Evolutionary conservation across 768 basidiomycete species (phyloP).

Genomic region (Phylloporus sp.): DNA sequence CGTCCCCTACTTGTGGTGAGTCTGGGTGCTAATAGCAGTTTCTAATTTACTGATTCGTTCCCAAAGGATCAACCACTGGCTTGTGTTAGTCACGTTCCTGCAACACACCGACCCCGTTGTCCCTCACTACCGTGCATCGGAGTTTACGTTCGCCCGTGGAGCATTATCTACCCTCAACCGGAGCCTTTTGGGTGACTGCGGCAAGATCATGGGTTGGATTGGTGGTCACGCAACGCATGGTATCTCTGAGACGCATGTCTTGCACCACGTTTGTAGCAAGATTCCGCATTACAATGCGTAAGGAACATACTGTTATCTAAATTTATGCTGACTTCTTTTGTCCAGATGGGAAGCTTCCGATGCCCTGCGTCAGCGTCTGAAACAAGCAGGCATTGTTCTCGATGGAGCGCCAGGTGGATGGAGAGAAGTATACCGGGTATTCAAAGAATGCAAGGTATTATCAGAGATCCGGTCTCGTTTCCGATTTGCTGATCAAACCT

Average conservation of each 20-base stretch:
- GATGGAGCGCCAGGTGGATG: slow-evolving; percentile 74
- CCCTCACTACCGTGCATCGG: slow-evolving; percentile 85
- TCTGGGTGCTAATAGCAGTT: too few species aligned
- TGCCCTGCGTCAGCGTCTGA: slow-evolving; percentile 73
- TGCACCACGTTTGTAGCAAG: slow-evolving; percentile 90
- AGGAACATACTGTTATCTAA: slow-evolving; percentile 13
- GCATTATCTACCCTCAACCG: slow-evolving; percentile 91
- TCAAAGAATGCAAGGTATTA: slow-evolving; percentile 67
- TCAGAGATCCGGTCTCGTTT: background rate
- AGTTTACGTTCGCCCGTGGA: slow-evolving; percentile 92
- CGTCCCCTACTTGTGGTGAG: slow-evolving; percentile 83
- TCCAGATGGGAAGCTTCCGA: slow-evolving; percentile 83
- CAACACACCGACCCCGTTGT: slow-evolving; percentile 96
- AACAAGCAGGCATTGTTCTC: slow-evolving; percentile 53
- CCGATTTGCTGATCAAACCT: background rate
- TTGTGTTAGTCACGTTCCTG: slow-evolving; percentile 93
- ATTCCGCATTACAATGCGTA: slow-evolving; percentile 92
- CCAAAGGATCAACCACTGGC: slow-evolving; percentile 83
- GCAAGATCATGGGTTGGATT: slow-evolving; percentile 77
- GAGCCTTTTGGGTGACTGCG: slow-evolving; percentile 70
- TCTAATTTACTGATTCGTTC: background rate
- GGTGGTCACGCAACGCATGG: slow-evolving; percentile 84
- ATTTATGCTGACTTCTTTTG: background rate
- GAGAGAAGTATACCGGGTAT: slow-evolving; percentile 75
- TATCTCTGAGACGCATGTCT: slow-evolving; percentile 90